Base-by-base conservation (phyloP, 306 rosid species). In the Castanea sativa region DNA sequence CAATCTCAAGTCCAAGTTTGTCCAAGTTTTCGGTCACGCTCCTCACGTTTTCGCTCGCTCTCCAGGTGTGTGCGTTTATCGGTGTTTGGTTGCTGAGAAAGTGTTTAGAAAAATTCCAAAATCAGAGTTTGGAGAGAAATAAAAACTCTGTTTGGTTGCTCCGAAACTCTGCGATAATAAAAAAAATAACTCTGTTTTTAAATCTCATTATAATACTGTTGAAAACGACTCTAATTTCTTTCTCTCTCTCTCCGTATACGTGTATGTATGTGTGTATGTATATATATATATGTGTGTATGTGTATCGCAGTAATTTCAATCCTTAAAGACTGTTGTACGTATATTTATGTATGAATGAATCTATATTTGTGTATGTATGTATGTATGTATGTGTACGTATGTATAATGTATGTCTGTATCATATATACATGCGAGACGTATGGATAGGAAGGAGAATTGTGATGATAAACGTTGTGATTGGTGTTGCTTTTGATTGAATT, bases 31-130 rank as follows among this genome's bases (percentile, higher is more conserved):
- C 72, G 88, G 87, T 27, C 88, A 90, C 43, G 76, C 86, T 29
- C 98, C 98, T 52, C 90, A 85, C 20, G 61, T 89, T 73, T 87
- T 86, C 83, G 97, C 99, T 86, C 99, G 99, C 64, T 93, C 99
- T 69, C 99, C 99, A 49, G 98, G 98, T 95, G 14, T 38, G 9
- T 60, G 35, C 19, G 4, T 53, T 1, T 13, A 15, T 49, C 60
- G 75, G 23, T 61, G 58, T 63, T 61, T 55, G 12, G 13, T 55
- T 21, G 1, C n/a, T 18, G 30, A 32, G 21, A 65, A 73, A 56
- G 33, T 45, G 20, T n/a, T 3, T 38, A 14, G 63, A 72, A 57
- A 55, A 21, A 12, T 18, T 8, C 45, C 45, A 19, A 51, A 43
- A 7, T 15, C 3, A 4, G 49, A 27, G 1, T 21, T 25, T 61